Evolutionary conservation across 495 filamentous ascomycete species (phyloP).

Genomic region (Amorphotheca resinae): DNA sequence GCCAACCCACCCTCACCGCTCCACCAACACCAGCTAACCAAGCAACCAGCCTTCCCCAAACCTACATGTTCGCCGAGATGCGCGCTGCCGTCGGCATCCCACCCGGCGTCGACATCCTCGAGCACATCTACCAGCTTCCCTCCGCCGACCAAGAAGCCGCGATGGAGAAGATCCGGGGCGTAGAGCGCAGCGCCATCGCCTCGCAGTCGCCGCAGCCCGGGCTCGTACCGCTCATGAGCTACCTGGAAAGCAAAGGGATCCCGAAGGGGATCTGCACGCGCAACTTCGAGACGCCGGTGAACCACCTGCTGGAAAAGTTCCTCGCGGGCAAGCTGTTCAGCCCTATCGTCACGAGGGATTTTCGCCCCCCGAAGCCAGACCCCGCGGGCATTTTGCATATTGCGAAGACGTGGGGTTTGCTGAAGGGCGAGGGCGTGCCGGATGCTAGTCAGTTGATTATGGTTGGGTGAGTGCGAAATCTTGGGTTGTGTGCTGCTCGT

Average conservation of each 20-base stretch:
- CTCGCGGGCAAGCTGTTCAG: slow-evolving; percentile 52
- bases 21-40: no score
- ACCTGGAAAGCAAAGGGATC: slow-evolving; percentile 53
- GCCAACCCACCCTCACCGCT: no score
- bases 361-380: slow-evolving; percentile 73
- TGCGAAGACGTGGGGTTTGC: slow-evolving; percentile 56
- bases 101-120: slow-evolving; percentile 1
- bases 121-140: slow-evolving; percentile 8
- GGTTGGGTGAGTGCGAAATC: slow-evolving; percentile 19
- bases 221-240: slow-evolving; percentile 60
- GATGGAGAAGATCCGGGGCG: slow-evolving; percentile 56
- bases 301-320: slow-evolving; percentile 61
- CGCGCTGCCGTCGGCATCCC: neutral
- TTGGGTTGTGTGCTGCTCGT: neutral
- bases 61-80: slow-evolving; percentile 68
- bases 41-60: slow-evolving; percentile 69
- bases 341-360: slow-evolving; percentile 80
- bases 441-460: slow-evolving; percentile 25
- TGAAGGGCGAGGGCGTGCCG: slow-evolving; percentile 6
- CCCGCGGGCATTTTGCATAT: slow-evolving; percentile 83
- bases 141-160: slow-evolving; percentile 46
- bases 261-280: slow-evolving; percentile 82
- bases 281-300: slow-evolving; percentile 69
- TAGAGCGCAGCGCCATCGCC: slow-evolving; percentile 69
- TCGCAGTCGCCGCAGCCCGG: slow-evolving; percentile 71